phyloP scores from a whole-genome alignment of 2,329 filamentous ascomycete genomes.

The Fusarium zealandicum region DNA sequence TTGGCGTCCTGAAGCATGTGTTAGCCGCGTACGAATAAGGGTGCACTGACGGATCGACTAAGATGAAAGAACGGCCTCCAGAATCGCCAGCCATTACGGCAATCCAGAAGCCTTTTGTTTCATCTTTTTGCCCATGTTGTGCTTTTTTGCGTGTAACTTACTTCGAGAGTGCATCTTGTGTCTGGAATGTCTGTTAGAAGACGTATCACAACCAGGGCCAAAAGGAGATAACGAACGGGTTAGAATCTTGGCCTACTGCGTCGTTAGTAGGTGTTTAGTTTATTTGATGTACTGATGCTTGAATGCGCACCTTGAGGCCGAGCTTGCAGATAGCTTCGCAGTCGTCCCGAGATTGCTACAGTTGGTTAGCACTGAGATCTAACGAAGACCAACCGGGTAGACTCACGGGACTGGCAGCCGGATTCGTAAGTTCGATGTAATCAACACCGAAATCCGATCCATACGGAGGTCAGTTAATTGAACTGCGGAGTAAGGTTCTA shows the following conservation, averaged over 20 bases:
- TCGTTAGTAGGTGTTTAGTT: conserved; percentile 5
- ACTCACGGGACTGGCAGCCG: conserved; percentile 62
- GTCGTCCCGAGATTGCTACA: conserved; percentile 79
- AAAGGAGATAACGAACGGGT: conserved; percentile 33
- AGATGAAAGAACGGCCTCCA: conserved; percentile 55
- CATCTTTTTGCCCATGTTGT: not conserved
- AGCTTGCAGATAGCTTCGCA: conserved; percentile 95
- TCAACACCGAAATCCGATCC: conserved; percentile 62
- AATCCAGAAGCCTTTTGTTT: not conserved
- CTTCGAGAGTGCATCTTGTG: conserved; percentile 17
- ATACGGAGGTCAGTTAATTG: not conserved
- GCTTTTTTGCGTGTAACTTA: not conserved
- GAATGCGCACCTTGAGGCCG: conserved; percentile 74
- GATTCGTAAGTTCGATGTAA: conserved; percentile 76
- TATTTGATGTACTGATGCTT: not conserved
- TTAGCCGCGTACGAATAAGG: not conserved
- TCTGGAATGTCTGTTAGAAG: not conserved
- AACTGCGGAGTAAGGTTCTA: not conserved
- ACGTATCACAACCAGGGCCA: not conserved
- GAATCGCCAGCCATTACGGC: not conserved
- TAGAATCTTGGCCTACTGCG: conserved; percentile 43
- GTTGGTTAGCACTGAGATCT: not conserved
- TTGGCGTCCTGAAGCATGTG: conserved; percentile 59
- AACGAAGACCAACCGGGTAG: not conserved
- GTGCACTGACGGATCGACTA: not conserved